A percentile compares a stretch with the other conserved stretches of the same genome.
Conservation (phyloP, 345 rosid species). For the Sonneratia alba region DNA sequence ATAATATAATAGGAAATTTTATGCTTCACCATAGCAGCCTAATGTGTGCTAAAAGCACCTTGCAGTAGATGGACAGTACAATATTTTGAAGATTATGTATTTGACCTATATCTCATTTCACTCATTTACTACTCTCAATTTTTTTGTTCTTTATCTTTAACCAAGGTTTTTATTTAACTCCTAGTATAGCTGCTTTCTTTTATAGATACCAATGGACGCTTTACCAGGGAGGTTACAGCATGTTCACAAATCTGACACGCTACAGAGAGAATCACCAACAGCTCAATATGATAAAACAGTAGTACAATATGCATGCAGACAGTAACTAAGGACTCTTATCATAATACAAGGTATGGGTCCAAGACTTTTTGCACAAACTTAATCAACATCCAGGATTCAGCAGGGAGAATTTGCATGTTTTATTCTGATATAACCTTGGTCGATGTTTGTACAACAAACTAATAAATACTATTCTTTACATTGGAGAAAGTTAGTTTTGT, state of each 20-base stretch:
- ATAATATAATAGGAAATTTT: neutral
- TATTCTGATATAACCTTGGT: neutral
- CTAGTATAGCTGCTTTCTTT: neutral
- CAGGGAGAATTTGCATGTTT: neutral
- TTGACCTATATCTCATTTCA: neutral
- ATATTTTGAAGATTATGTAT: neutral
- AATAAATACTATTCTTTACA: neutral
- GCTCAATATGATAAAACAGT: neutral
- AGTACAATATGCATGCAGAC: neutral
- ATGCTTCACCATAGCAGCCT: neutral
- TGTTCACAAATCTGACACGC: neutral
- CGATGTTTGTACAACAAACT: neutral
- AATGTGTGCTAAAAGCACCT: neutral
- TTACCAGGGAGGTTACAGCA: neutral
- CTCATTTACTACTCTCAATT: no score
- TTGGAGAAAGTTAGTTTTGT: neutral
- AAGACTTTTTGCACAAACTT: neutral
- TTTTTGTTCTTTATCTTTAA: no score
- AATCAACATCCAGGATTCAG: neutral
- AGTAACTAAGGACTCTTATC: neutral
- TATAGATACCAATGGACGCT: neutral
- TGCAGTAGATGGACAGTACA: neutral
- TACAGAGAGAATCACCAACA: neutral
- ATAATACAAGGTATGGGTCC: neutral
- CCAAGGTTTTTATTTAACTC: neutral